Conservation (phyloP, 768 basidiomycete species). For the Trametes maxima region DNA sequence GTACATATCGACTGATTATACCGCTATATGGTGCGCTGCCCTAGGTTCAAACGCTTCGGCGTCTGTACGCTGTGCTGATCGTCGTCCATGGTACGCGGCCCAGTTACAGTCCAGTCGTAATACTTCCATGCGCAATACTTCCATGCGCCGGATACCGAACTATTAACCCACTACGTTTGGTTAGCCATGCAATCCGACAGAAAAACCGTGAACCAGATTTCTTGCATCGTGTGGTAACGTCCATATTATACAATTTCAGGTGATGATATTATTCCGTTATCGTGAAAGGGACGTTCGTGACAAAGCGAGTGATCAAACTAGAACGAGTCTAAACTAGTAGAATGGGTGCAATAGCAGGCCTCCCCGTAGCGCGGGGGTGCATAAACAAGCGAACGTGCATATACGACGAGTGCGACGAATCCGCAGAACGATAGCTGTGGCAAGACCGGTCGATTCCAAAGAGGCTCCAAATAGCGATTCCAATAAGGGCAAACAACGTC, state of each 20-base stretch:
- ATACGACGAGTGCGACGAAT: neutral
- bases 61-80: no score
- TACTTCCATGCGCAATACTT: no score
- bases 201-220: no score
- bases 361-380: neutral
- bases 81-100: no score
- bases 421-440: slow-evolving; percentile 1
- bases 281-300: neutral
- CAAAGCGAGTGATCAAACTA: slow-evolving; percentile 16
- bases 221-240: no score
- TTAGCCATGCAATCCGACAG: no score
- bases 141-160: no score
- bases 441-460: neutral
- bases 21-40: no score
- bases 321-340: slow-evolving; percentile 1
- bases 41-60: no score
- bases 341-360: neutral
- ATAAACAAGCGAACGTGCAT: slow-evolving; percentile 8
- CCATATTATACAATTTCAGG: neutral
- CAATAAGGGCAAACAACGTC: neutral
- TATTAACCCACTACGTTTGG: no score
- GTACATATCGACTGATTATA: no score
- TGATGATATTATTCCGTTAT: neutral
- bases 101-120: no score
- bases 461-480: neutral